A percentile compares a stretch with the other conserved stretches of the same genome.
phyloP scores from a whole-genome alignment of 2,329 filamentous ascomycete genomes.

The Hymenoscyphus fructigenus region DNA sequence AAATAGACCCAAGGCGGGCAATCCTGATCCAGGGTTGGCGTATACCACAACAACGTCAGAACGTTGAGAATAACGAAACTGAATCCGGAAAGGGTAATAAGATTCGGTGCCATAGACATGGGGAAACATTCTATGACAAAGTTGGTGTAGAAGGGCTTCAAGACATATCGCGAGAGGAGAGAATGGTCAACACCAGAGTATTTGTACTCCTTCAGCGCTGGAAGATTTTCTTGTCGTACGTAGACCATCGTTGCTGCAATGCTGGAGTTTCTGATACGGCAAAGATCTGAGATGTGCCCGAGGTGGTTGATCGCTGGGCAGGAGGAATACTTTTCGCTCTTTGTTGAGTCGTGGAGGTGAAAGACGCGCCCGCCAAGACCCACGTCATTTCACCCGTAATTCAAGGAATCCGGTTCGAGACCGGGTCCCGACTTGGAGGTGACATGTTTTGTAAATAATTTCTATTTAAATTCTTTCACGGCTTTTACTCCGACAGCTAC shows the following conservation, averaged over 20 bases:
- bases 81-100: constrained; percentile 90
- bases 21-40: constrained; percentile 88
- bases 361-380: constrained; percentile 20
- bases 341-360: constrained; percentile 9
- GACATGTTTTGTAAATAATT: background rate
- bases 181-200: constrained; percentile 92
- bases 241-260: constrained; percentile 71
- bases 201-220: constrained; percentile 89
- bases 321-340: background rate
- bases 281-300: background rate
- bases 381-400: constrained; percentile 19
- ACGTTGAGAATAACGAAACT: constrained; percentile 86
- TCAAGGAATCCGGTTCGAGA: constrained; percentile 8
- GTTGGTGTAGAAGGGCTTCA: constrained; percentile 97
- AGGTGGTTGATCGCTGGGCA: background rate
- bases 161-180: constrained; percentile 82
- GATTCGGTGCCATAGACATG: constrained; percentile 86
- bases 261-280: background rate
- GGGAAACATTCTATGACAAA: constrained; percentile 93
- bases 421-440: background rate
- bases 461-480: background rate
- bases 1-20: constrained; percentile 95
- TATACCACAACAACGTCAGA: constrained; percentile 92
- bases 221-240: constrained; percentile 86
- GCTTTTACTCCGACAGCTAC: background rate